Percentiles rank a stretch among this genome's conserved stretches.
Conservation (phyloP, 2,329 filamentous ascomycete genomes). For the Hymenoscyphus linearis region DNA sequence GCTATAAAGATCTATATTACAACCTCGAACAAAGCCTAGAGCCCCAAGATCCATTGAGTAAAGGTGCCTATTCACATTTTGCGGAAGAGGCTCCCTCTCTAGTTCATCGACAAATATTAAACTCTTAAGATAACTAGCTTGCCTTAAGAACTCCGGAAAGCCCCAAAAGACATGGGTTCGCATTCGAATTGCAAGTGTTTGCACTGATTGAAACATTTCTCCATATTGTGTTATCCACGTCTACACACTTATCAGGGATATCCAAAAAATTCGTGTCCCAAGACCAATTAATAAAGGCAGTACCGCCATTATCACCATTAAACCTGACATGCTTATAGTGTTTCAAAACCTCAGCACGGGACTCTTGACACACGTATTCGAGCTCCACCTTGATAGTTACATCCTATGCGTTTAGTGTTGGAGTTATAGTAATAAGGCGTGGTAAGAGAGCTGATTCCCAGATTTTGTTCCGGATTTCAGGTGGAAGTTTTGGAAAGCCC, state of each 20-base stretch:
- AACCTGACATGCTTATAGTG: not conserved
- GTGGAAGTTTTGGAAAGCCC: slow-evolving; percentile 7
- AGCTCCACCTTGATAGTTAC: slow-evolving; percentile 6
- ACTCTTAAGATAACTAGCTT: not conserved
- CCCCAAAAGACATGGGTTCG: not conserved
- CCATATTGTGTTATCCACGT: not conserved
- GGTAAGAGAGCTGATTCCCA: slow-evolving; percentile 4
- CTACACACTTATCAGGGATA: not conserved
- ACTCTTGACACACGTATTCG: slow-evolving; percentile 5
- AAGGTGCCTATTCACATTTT: slow-evolving; percentile 4
- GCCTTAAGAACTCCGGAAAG: not conserved
- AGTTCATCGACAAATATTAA: slow-evolving; percentile 5
- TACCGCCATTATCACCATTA: not conserved
- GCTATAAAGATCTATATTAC: slow-evolving; percentile 2
- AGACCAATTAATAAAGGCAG: not conserved
- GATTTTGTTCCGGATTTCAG: slow-evolving; percentile 8
- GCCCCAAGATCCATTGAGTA: slow-evolving; percentile 6
- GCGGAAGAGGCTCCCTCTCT: not conserved
- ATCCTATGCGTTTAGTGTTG: slow-evolving; percentile 5
- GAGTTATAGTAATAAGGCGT: slow-evolving; percentile 8
- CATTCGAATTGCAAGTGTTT: not conserved
- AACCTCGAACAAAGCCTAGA: slow-evolving; percentile 7
- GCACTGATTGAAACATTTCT: not conserved
- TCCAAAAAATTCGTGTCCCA: not conserved
- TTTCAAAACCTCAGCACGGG: not conserved